A percentile compares a stretch with the other conserved stretches of the same genome.
These are phyloP conservation scores for Simmondsia chinensis DNA, from an alignment of 148 eudicot species.

Conservation along the genomic window DNA sequence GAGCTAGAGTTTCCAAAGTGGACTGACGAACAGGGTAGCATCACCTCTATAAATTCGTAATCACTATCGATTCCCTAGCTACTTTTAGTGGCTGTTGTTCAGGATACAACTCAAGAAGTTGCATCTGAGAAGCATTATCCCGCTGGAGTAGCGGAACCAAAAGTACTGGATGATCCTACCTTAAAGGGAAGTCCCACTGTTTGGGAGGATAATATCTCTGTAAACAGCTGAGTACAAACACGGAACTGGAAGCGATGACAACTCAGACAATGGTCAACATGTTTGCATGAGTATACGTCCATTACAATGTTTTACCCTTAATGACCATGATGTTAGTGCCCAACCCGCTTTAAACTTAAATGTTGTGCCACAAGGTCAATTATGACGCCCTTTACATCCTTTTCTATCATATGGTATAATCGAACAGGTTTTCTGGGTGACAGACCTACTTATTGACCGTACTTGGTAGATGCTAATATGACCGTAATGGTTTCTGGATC, in stretches of 20 bases:
- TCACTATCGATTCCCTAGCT: conserved; percentile 15
- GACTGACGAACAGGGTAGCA: not conserved
- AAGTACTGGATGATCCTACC: conserved; percentile 16
- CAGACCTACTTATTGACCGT: conserved; percentile 17
- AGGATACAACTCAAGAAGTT: conserved; percentile 13
- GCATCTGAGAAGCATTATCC: conserved; percentile 17
- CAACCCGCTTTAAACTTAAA: conserved; percentile 13
- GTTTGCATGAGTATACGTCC: too few relatives aligned
- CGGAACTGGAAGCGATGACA: conserved; percentile 2
- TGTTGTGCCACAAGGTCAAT: conserved; percentile 20
- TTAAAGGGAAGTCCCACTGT: conserved; percentile 14
- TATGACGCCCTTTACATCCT: conserved; percentile 8
- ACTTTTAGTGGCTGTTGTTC: conserved; percentile 11
- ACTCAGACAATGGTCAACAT: too few relatives aligned
- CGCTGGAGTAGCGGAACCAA: conserved; percentile 18
- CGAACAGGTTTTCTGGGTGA: conserved; percentile 15
- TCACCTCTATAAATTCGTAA: conserved; percentile 8
- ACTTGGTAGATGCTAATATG: conserved; percentile 5
- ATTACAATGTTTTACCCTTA: conserved; percentile 23
- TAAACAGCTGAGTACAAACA: conserved; percentile 8
- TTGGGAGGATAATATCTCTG: conserved; percentile 9
- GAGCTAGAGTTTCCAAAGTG: conserved; percentile 16
- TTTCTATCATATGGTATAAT: conserved; percentile 13
- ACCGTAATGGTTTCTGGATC: conserved; percentile 15
- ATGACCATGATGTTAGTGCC: conserved; percentile 11